Base-by-base conservation (phyloP, 179 eudicot genomes). In the Silene coronaria region DNA sequence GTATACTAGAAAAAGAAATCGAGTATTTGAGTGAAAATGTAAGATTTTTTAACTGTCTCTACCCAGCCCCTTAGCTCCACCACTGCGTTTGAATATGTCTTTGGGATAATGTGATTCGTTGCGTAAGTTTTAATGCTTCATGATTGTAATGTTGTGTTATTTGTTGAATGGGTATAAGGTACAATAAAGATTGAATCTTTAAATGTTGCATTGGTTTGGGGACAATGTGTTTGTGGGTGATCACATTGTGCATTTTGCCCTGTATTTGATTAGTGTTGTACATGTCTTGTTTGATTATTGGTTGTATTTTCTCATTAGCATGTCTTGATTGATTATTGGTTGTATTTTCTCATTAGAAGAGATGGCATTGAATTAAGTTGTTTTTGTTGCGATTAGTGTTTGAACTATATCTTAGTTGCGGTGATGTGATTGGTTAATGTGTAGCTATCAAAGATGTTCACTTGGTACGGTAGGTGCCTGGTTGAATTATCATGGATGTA, bases 221-320 rank as follows among this genome's bases (percentile, higher is more conserved):
- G 11, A 17, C 59, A 59, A 55, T 21, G 67, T 59, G 67, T 73
- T 30, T 69, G 28, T 58, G 26, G 36, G 58, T 12, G 82, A 64
- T 75, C 55, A 62, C 62, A 80, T 80, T 80, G 64, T 69, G 73
- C 11, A 63, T 1, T n/a, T 30, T 72, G 26, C 13, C 13, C 8
- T 57, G 19, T 78, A 4, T 68, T 28, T 67, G 45, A 21, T 65
- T 63, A 48, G 26, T 58, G 63, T 24, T 16, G 27, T 73, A 53
- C 55, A 16, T 42, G 12, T 48, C 12, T 48, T 73, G 30, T 26
- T 36, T 61, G 68, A 27, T 74, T 48, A 30, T 72, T 42, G 21
- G 32, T 57, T 4, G n/a, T 24, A 70, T 63, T 70, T 57, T 24
- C 38, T 6, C 45, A 23, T 46, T 38, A 27, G 42, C n/a, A 42